These are phyloP conservation scores for Diaporthe eres DNA, from an alignment of 2,329 filamentous ascomycete species.

Conservation along the genomic window DNA sequence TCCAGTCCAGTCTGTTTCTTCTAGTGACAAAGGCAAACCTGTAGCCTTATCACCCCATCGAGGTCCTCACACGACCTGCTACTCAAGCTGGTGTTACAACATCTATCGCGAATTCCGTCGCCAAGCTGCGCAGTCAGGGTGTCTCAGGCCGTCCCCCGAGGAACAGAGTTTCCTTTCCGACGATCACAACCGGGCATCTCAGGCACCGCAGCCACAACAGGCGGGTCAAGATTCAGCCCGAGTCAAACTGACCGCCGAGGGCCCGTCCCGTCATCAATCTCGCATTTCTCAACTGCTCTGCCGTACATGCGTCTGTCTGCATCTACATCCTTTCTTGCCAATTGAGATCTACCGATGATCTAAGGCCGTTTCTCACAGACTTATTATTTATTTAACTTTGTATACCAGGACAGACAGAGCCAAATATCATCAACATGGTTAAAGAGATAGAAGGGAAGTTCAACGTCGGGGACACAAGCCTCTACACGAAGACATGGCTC, in stretches of 20 bases:
- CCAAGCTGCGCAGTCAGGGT: neutral
- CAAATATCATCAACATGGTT: conserved; percentile 51
- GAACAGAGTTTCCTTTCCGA: neutral
- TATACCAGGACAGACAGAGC: neutral
- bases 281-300: neutral
- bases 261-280: neutral
- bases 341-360: neutral
- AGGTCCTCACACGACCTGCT: neutral
- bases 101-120: neutral
- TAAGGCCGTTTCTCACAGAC: neutral
- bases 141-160: conserved; percentile 20
- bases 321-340: neutral
- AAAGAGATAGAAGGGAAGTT: conserved; percentile 65
- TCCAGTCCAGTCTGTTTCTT: neutral
- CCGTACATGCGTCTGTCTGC: neutral
- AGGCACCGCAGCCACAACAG: neutral
- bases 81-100: neutral
- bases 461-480: conserved; percentile 57
- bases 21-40: neutral
- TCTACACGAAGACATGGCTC: conserved; percentile 72
- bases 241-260: conserved; percentile 15
- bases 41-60: neutral
- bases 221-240: conserved; percentile 15
- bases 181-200: neutral
- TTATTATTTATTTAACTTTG: neutral